Evolutionary conservation across 257 asterid genomes (phyloP), one percentile per base, ranked within the genome.

Genomic region (Fraxinus anomala): DNA sequence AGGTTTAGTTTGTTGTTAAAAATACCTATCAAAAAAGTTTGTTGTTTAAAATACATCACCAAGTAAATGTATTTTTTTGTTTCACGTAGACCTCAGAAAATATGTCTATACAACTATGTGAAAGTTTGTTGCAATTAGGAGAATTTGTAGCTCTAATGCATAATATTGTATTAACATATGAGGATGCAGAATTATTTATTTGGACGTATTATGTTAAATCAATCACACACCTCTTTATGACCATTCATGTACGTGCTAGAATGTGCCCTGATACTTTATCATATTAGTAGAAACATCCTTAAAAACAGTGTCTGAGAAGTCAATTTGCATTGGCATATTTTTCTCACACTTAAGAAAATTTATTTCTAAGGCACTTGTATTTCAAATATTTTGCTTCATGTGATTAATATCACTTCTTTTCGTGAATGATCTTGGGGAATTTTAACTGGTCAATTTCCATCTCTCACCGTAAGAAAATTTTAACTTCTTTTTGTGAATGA

Each of bases 71-170:
- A 56, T n/a, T n/a, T 56, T 23, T 56, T 56, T 56, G 24, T 56
- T n/a, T 56, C 66, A 5, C 26, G 26, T 56, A 6, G 26, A 56
- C 24, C 12, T 1, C 12, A 56, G 10, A 56, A n/a, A 56, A n/a
- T 54, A n/a, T 2, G 66, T n/a, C 66, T n/a, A n/a, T 56, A 17
- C 28, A 56, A 56, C 66, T n/a, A 2, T 51, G 63, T 56, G 66
- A 56, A 56, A 56, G 66, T n/a, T 56, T 56, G 66, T 47, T 47
- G 21, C 66, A 56, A 56, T 56, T 5, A 56, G 65, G 65, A 54
- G 66, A 56, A 3, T 56, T n/a, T 56, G 10, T 56, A 1, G 26
- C 12, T 2, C 12, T 56, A n/a, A 56, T 56, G 59, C n/a, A 16
- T n/a, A 47, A 16, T 47, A 47, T 16, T 16, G 7, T 4, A 14